These are phyloP conservation scores for Anacardium occidentale DNA, from an alignment of 345 rosid genomes.

Conservation along the genomic window DNA sequence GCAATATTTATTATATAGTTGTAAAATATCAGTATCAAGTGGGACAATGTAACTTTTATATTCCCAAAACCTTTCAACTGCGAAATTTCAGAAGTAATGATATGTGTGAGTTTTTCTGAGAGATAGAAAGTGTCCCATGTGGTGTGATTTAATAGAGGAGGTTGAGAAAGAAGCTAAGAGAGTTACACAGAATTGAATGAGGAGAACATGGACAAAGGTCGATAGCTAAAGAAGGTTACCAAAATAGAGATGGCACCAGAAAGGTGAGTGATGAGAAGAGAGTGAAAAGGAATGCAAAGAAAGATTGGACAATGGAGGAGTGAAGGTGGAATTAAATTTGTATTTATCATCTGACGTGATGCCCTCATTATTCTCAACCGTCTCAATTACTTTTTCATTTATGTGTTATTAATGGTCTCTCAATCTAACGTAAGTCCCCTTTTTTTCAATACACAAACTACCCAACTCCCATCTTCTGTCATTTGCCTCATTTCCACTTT, in stretches of 20 bases:
- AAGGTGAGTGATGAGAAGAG: constrained; percentile 50
- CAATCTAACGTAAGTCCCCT: constrained; percentile 44
- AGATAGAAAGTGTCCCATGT: constrained; percentile 10
- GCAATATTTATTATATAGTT: background rate
- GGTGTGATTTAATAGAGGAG: constrained; percentile 20
- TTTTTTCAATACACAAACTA: constrained; percentile 69
- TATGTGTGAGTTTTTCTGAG: background rate
- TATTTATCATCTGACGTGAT: constrained; percentile 84
- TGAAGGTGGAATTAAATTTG: constrained; percentile 61
- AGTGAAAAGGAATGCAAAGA: constrained; percentile 22
- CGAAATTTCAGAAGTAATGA: constrained; percentile 4
- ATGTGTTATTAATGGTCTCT: constrained; percentile 77
- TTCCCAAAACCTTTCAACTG: constrained; percentile 16
- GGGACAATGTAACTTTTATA: constrained; percentile 6
- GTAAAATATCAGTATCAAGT: background rate
- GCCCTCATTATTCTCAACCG: constrained; percentile 88
- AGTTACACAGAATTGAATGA: constrained; percentile 39
- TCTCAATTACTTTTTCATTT: constrained; percentile 94
- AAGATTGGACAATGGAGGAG: constrained; percentile 25
- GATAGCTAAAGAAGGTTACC: constrained; percentile 28
- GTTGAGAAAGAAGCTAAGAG: constrained; percentile 23
- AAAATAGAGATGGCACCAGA: constrained; percentile 50
- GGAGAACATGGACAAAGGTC: constrained; percentile 35
- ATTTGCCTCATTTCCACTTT: constrained; percentile 36
- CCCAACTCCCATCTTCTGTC: constrained; percentile 40